Evolutionary conservation across 257 asterid genomes (phyloP), one percentile per base, ranked within the genome.

Genomic region (Solanum peruvianum): DNA sequence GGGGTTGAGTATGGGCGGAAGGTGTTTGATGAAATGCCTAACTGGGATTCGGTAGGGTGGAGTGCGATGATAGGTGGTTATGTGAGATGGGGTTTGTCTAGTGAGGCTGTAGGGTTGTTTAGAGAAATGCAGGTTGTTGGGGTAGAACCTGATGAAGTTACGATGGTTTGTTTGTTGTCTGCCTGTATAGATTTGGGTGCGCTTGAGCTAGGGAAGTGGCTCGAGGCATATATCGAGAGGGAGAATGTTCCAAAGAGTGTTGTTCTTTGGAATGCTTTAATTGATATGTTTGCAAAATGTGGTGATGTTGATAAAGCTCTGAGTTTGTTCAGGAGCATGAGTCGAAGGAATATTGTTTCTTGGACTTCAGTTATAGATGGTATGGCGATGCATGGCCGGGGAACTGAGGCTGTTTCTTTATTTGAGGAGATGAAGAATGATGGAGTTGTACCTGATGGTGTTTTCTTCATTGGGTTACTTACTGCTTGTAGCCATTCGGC

Each of bases 401-500:
- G 97, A 18, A 60, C 37, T 39, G 95, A 96, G 88, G 98, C 97
- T 18, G 85, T 94, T 70, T 64, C 87, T 0, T 90, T 95, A 35
- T 96, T 94, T 86, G 99, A 96, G 90, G 96, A 95, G 88, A 94
- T 95, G 98, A 93, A 41, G 71, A 49, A 87, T 62, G 69, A 86
- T 9, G 91, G 93, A 25, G 56, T 91, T 21, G 82, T 62, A 29
- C 99, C 98, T 0, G 99, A 95, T 73, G 94, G 89, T 66, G 96
- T 95, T 75, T 92, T 93, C 12, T 96, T 93, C 90, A 91, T 94
- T 16, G 95, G 94, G 6, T 77, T 96, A 92, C 97, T 95, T 84
- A 88, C 94, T 86, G 99, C 99, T 27, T 95, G 99, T 90, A 94
- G 98, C 90, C 99, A 95, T 86, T 93, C 98, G 3, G 96, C 97